Conservation (phyloP, 2,329 filamentous ascomycete genomes). For the Pseudophaeomoniella oleicola region DNA sequence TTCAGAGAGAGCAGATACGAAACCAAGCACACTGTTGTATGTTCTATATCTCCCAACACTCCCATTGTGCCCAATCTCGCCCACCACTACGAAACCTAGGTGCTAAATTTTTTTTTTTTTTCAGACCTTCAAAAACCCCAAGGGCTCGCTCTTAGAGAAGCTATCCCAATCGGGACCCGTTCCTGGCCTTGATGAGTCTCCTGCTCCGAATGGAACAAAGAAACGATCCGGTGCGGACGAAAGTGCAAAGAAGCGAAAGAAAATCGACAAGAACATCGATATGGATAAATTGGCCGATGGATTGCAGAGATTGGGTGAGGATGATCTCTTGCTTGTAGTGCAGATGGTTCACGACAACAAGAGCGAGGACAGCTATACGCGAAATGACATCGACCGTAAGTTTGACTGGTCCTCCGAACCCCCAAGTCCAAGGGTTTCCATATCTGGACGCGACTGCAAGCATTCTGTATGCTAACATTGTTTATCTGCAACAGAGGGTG, state of each 20-base stretch:
- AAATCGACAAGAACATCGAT: constrained; percentile 52
- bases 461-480: constrained; percentile 13
- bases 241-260: constrained; percentile 62
- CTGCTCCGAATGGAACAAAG: constrained; percentile 43
- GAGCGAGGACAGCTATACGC: constrained; percentile 82
- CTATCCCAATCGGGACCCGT: constrained; percentile 76
- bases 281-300: constrained; percentile 96
- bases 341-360: constrained; percentile 99
- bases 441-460: no score
- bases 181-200: constrained; percentile 47
- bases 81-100: neutral
- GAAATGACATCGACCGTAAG: constrained; percentile 91
- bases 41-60: no score
- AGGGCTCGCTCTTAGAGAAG: constrained; percentile 49
- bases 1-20: constrained; percentile 75
- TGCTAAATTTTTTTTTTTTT: neutral
- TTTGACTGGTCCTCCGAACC: no score
- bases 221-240: constrained; percentile 46
- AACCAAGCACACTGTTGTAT: constrained; percentile 59
- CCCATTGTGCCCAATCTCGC: constrained; percentile 18
- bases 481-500: constrained; percentile 54
- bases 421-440: constrained; percentile 2
- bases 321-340: constrained; percentile 86
- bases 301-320: constrained; percentile 75
- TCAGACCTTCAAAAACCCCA: constrained; percentile 80